phyloP scores from a whole-genome alignment of 805 yeast species.

The Cyberlindnera suaveolens region DNA sequence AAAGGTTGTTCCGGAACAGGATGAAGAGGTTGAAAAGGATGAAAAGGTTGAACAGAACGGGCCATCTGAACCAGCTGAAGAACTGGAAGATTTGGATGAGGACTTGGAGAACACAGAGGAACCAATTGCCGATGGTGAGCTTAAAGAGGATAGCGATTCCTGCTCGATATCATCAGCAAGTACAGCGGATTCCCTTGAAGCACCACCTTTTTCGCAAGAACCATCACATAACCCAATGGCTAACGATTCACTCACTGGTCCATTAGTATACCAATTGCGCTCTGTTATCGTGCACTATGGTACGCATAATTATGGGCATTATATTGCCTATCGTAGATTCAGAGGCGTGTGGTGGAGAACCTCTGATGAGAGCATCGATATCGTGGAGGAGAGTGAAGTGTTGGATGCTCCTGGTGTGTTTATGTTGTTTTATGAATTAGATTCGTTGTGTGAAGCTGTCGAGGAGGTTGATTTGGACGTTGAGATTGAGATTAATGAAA shows the following conservation, averaged over 20 bases:
- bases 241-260: conserved; percentile 25
- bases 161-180: background rate
- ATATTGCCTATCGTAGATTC: conserved; percentile 75
- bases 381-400: conserved; percentile 77
- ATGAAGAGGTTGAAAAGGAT: conserved; percentile 3
- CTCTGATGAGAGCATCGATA: conserved; percentile 81
- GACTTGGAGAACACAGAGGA: background rate
- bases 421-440: conserved; percentile 82
- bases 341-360: conserved; percentile 95
- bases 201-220: background rate
- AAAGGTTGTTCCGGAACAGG: conserved; percentile 25
- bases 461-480: background rate
- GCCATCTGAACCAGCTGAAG: background rate
- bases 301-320: conserved; percentile 96
- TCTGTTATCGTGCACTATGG: conserved; percentile 93
- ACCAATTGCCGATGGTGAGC: background rate
- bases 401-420: conserved; percentile 80
- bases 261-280: conserved; percentile 61
- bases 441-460: conserved; percentile 24
- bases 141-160: too few relatives aligned
- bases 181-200: background rate
- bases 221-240: conserved; percentile 8
- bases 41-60: conserved; percentile 4
- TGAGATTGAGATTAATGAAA: background rate
- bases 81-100: background rate